phyloP scores from a whole-genome alignment of 805 yeast species.

The Sugiyamaella boreocaroliniensis region DNA sequence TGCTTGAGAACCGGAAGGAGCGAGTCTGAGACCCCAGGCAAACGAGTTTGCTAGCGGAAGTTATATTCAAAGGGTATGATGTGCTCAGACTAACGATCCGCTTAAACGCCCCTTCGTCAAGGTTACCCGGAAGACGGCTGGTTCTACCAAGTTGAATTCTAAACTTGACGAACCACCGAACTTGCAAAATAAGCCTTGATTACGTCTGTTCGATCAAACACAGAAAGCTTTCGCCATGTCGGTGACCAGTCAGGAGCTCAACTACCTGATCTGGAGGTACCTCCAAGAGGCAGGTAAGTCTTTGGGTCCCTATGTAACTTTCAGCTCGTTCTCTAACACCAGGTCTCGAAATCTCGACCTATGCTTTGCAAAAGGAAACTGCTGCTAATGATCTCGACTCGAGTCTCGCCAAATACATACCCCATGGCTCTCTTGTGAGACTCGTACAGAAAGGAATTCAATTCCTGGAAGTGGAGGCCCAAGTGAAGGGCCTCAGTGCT shows the following conservation, averaged over 20 bases:
- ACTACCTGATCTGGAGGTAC: constrained; percentile 89
- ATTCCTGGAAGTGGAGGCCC: constrained; percentile 61
- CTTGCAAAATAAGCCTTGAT: too few species aligned
- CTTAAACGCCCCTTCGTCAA: neutral
- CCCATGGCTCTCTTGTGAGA: constrained; percentile 76
- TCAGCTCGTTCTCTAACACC: constrained; percentile 8
- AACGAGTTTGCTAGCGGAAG: too few species aligned
- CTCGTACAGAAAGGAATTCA: constrained; percentile 82
- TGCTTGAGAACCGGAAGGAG: too few species aligned
- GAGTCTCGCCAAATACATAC: constrained; percentile 45
- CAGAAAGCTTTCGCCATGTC: constrained; percentile 45
- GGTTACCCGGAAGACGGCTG: neutral
- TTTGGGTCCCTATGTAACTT: neutral
- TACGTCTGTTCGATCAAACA: too few species aligned
- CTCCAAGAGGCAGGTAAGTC: constrained; percentile 69
- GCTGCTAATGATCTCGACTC: constrained; percentile 52
- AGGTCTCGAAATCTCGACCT: constrained; percentile 61
- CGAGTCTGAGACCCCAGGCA: too few species aligned
- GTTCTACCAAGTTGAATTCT: too few species aligned
- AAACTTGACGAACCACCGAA: too few species aligned
- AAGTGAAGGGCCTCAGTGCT: constrained; percentile 32
- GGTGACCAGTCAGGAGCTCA: constrained; percentile 72
- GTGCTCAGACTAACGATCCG: neutral
- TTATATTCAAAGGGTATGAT: too few species aligned
- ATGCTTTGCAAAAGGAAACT: constrained; percentile 72